phyloP scores from a whole-genome alignment of 2,329 filamentous ascomycete species.

The Ceratocystis colombiana region DNA sequence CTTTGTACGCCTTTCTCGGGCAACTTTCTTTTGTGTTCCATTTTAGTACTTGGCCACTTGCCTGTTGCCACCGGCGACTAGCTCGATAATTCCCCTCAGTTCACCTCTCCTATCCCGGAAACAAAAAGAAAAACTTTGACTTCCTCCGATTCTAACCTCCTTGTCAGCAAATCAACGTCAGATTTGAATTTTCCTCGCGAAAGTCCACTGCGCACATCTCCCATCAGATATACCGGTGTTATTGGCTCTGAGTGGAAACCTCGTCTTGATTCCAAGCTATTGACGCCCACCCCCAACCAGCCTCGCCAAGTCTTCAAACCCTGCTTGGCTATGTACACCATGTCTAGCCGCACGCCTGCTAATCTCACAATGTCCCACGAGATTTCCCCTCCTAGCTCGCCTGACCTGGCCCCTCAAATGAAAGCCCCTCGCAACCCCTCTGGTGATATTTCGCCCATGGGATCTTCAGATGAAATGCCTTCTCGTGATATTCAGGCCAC shows the following conservation, averaged over 20 bases:
- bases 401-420: constrained; percentile 33
- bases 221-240: not conserved
- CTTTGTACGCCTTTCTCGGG: not conserved
- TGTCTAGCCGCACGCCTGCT: constrained; percentile 14
- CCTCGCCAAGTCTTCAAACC: constrained; percentile 15
- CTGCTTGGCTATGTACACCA: constrained; percentile 1
- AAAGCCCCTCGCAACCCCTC: not conserved
- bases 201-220: not conserved
- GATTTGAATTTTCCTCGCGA: constrained; percentile 6
- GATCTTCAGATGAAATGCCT: constrained; percentile 35
- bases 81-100: not conserved
- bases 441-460: constrained; percentile 44
- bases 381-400: constrained; percentile 50
- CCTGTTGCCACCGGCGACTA: constrained; percentile 11
- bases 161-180: constrained; percentile 3
- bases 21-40: not conserved
- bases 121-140: not conserved
- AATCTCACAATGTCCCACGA: constrained; percentile 29
- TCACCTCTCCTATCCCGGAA: not conserved
- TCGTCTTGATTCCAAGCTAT: constrained; percentile 12
- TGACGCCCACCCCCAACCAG: constrained; percentile 9
- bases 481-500: constrained; percentile 28
- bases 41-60: not conserved
- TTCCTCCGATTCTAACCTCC: not conserved
- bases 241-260: not conserved